These are phyloP conservation scores for Marchantia polymorpha DNA, from an alignment of 225 moss, liverwort and hornwort genomes.

Conservation along the genomic window DNA sequence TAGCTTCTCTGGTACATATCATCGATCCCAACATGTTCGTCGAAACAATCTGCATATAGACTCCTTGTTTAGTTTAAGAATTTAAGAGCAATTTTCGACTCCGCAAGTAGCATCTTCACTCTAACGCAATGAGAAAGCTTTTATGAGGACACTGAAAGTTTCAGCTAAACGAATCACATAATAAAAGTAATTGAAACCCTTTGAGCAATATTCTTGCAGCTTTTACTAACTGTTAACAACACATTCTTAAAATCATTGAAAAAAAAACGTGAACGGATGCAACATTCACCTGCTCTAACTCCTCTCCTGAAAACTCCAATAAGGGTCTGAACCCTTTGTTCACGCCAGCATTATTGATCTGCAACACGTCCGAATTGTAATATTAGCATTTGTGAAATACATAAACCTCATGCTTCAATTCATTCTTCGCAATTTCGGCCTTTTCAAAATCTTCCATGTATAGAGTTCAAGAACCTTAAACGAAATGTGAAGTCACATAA, in stretches of 20 bases:
- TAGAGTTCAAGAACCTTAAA: too few species aligned
- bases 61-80: neutral
- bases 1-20: conserved; percentile 92
- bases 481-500: neutral
- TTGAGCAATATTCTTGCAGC: too few species aligned
- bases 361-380: neutral
- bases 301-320: conserved; percentile 78
- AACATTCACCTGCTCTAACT: conserved; percentile 57
- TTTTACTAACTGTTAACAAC: too few species aligned
- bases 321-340: conserved; percentile 90
- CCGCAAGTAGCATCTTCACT: neutral
- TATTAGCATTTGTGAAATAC: neutral
- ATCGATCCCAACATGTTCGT: conserved; percentile 87
- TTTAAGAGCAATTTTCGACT: neutral
- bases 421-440: neutral
- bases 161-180: too few species aligned
- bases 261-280: too few species aligned
- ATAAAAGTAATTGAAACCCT: too few species aligned
- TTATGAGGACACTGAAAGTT: too few species aligned
- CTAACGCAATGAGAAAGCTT: too few species aligned
- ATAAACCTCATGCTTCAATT: neutral
- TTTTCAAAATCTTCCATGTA: too few species aligned
- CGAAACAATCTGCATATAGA: conserved; percentile 69
- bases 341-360: conserved; percentile 94
- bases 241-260: too few species aligned